Percentiles rank a stretch among this genome's conserved stretches.
Conservation (phyloP, 495 filamentous ascomycete genomes). For the Penicillium subrubescens region DNA sequence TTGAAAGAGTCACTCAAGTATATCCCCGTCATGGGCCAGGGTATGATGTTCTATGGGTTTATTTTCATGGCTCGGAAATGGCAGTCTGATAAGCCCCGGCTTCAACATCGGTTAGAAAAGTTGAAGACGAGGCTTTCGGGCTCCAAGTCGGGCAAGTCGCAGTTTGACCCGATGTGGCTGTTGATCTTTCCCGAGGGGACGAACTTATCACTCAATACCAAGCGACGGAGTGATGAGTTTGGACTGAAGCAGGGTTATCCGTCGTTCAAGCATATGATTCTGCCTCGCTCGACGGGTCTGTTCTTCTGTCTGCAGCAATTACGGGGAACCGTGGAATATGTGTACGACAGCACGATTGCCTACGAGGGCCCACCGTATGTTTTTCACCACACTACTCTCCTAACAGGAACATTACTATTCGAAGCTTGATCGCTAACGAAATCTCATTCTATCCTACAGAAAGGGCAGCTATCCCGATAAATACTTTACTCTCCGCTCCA, state of each 20-base stretch:
- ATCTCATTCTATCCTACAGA: slow-evolving; percentile 29
- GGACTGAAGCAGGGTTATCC: slow-evolving; percentile 55
- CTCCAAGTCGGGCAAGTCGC: slow-evolving; percentile 49
- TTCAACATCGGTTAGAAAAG: slow-evolving; percentile 61
- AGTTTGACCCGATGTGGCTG: slow-evolving; percentile 69
- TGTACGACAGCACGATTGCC: slow-evolving; percentile 70
- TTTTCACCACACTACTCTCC: background rate
- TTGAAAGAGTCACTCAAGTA: slow-evolving; percentile 69
- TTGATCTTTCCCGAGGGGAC: slow-evolving; percentile 72
- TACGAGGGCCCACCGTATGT: slow-evolving; percentile 71
- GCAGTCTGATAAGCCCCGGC: slow-evolving; percentile 60
- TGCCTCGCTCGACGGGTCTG: slow-evolving; percentile 66
- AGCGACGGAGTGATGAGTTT: slow-evolving; percentile 55
- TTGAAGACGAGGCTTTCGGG: slow-evolving; percentile 55
- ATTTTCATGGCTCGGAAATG: slow-evolving; percentile 73
- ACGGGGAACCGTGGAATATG: slow-evolving; percentile 60
- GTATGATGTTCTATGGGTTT: slow-evolving; percentile 71
- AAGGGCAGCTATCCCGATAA: slow-evolving; percentile 65
- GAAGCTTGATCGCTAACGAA: slow-evolving; percentile 6
- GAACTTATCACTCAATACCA: slow-evolving; percentile 62
- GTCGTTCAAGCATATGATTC: slow-evolving; percentile 56
- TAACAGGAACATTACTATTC: background rate
- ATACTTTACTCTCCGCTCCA: slow-evolving; percentile 64
- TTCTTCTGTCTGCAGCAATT: slow-evolving; percentile 66
- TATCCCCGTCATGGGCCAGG: slow-evolving; percentile 63